Base-by-base conservation (phyloP, 2,329 filamentous ascomycete genomes). In the Acrocalymma vagum region DNA sequence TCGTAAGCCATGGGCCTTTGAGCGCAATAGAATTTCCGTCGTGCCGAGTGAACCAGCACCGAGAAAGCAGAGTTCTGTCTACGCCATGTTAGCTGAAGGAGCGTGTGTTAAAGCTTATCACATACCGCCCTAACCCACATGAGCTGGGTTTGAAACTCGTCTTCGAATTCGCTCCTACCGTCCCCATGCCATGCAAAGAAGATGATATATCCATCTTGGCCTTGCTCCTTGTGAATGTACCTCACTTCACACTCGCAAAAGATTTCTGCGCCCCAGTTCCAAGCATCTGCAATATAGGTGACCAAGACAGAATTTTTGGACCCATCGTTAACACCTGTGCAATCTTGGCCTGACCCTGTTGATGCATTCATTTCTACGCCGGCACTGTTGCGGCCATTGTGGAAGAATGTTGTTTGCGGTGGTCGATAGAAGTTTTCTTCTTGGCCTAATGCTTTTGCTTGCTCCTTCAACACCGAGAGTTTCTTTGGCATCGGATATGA, bases 191-290 rank as follows among this genome's bases (percentile, higher is more conserved):
- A 86, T 9, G 82, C 78, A 58, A 84, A 87, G 65, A 79, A 85
- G 18, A 87, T 70, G 14, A 84, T 72, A 60, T 86, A 87, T 2
- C 85, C 84, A 10, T 77, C 56, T 1, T 30, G 32, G 1, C 63
- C 60, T 1, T 71, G 72, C 27, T 76, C 75, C 59, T 82, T 78
- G 39, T 80, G 76, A 34, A 88, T 72, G 55, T 86, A 80, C 29
- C 81, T 74, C 2, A 87, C 85, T 61, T 88, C 83, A 45, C 83
- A 84, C 53, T 84, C 78, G 63, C 85, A 88, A 48, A 88, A 88
- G 3, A 88, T 81, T 56, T 88, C 84, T 9, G 85, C 82, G 7
- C 84, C 85, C 82, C 83, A 85, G 55, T 86, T 85, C 84, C 84
- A 87, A 2, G 85, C 84, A 62, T 88, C 85, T 6, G 81, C 77